phyloP scores from a whole-genome alignment of 805 yeast species.

The Lachancea quebecensis region DNA sequence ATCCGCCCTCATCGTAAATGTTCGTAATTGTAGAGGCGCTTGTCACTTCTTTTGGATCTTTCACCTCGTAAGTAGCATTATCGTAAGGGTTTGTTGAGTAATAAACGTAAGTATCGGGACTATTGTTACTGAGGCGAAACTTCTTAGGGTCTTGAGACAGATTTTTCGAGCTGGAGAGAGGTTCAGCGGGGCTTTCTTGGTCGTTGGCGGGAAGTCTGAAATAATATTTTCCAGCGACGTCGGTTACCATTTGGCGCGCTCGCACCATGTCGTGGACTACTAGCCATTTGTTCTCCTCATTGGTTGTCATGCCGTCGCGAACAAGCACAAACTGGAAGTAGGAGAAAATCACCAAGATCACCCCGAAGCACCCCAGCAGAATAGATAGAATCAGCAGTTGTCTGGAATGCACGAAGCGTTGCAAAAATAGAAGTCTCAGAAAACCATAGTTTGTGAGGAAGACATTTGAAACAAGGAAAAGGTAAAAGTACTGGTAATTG shows the following conservation, averaged over 20 bases:
- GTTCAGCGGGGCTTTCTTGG: background rate
- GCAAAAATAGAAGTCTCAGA: constrained; percentile 17
- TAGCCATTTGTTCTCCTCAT: constrained; percentile 68
- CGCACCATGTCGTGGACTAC: constrained; percentile 47
- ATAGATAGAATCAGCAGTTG: constrained; percentile 35
- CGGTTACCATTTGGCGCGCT: constrained; percentile 32
- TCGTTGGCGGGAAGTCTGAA: constrained; percentile 4
- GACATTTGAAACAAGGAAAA: constrained; percentile 46
- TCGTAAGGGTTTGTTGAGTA: constrained; percentile 31
- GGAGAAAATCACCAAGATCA: constrained; percentile 40
- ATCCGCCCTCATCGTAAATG: constrained; percentile 28
- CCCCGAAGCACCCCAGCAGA: constrained; percentile 38
- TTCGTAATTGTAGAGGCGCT: constrained; percentile 21
- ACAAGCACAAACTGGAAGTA: constrained; percentile 43
- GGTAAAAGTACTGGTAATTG: constrained; percentile 55
- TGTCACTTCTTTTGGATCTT: constrained; percentile 9
- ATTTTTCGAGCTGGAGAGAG: background rate
- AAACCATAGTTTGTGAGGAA: constrained; percentile 40
- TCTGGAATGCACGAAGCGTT: constrained; percentile 13
- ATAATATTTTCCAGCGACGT: constrained; percentile 8
- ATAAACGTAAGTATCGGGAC: constrained; percentile 5
- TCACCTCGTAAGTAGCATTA: constrained; percentile 12
- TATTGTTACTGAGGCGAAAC: too few relatives aligned
- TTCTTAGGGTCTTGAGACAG: too few relatives aligned
- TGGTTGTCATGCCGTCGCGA: constrained; percentile 65